Percentiles rank a stretch among this genome's conserved stretches.
These are phyloP conservation scores for Vitis riparia DNA, from an alignment of 164 flowering plant species.

Conservation along the genomic window DNA sequence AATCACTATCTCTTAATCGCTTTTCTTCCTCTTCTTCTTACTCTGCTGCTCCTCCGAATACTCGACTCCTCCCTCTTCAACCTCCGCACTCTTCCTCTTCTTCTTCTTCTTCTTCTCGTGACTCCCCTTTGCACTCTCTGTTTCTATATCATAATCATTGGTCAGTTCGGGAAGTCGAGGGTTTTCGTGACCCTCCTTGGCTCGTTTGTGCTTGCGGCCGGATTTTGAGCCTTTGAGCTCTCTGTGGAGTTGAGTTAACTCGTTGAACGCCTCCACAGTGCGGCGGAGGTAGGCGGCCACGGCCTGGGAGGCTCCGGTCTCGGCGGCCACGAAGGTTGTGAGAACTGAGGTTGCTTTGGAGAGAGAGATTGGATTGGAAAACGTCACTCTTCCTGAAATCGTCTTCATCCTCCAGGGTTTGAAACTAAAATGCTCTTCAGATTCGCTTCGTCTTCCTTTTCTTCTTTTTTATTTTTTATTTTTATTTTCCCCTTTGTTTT, in stretches of 20 bases:
- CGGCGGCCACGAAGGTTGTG: constrained; percentile 17
- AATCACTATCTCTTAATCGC: no score
- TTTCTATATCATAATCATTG: no score
- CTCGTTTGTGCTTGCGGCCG: neutral
- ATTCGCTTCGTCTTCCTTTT: no score
- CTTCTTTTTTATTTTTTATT: no score
- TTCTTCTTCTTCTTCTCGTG: neutral
- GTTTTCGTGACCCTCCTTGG: no score
- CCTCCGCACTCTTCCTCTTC: neutral
- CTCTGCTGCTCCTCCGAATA: neutral
- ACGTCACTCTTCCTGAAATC: constrained; percentile 14
- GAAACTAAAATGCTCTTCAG: no score
- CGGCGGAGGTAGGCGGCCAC: constrained; percentile 24
- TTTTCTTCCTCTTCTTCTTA: neutral
- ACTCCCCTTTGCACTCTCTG: neutral
- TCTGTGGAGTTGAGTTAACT: constrained; percentile 26
- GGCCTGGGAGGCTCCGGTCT: constrained; percentile 27
- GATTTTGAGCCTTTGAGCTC: constrained; percentile 12
- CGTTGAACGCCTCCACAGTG: constrained; percentile 27
- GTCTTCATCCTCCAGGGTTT: constrained; percentile 15
- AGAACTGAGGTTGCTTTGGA: constrained; percentile 27
- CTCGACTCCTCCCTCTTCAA: neutral
- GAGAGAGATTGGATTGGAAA: constrained; percentile 31
- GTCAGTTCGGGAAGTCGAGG: no score
- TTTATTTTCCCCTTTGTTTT: no score